Evolutionary conservation across 208 protist species (phyloP).

Genomic region (Leishmania aethiopica): DNA sequence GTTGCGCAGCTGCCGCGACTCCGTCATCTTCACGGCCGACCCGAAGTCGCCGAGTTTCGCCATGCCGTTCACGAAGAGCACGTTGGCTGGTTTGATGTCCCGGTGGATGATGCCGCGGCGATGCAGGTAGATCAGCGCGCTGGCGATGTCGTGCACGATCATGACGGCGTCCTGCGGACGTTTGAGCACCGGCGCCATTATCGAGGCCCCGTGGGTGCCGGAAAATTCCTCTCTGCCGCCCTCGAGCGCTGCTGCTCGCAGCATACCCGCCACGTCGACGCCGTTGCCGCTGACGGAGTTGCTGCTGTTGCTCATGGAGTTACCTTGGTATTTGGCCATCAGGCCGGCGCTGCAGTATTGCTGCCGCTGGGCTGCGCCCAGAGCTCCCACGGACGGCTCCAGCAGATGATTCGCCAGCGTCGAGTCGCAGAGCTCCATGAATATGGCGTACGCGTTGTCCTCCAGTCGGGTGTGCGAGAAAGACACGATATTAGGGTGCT

Average conservation of each 20-base stretch:
- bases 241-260: not conserved
- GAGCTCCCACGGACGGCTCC: conserved; percentile 25
- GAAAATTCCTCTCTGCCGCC: not conserved
- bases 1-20: conserved; percentile 50
- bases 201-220: not conserved
- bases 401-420: conserved; percentile 47
- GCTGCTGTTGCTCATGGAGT: conserved; percentile 13
- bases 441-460: conserved; percentile 71
- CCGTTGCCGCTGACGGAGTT: conserved; percentile 12
- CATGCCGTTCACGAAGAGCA: conserved; percentile 71
- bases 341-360: conserved; percentile 3
- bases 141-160: conserved; percentile 77
- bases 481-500: conserved; percentile 77
- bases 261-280: not conserved
- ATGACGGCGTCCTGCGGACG: conserved; percentile 52
- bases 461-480: conserved; percentile 76
- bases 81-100: conserved; percentile 86
- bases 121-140: conserved; percentile 70
- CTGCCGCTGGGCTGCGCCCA: conserved; percentile 11
- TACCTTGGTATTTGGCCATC: conserved; percentile 2
- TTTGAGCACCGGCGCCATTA: conserved; percentile 8
- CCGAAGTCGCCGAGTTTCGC: conserved; percentile 88
- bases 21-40: conserved; percentile 51
- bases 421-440: conserved; percentile 83
- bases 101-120: conserved; percentile 75